Evolutionary conservation across 176 grass and related monocot species (phyloP).

Genomic region (Carex scoparia): DNA sequence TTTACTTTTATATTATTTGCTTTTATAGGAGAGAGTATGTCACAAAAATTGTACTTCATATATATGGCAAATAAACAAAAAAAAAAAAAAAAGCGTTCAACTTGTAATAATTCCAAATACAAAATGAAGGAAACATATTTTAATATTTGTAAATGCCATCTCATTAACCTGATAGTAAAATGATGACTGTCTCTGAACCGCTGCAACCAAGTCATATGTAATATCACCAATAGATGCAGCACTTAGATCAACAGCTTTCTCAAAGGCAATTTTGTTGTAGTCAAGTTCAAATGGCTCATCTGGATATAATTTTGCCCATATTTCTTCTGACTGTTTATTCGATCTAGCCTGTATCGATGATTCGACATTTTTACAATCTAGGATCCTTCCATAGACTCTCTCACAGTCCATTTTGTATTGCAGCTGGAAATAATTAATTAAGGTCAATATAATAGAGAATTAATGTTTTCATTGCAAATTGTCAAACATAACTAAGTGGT

Average conservation of each 20-base stretch:
- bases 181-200: constrained; percentile 72
- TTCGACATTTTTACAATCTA: constrained; percentile 44
- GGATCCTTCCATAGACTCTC: constrained; percentile 54
- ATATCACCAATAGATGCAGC: constrained; percentile 31
- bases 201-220: constrained; percentile 73
- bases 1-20: neutral
- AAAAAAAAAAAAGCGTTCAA: too few relatives aligned
- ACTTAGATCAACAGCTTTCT: constrained; percentile 11
- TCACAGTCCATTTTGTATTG: constrained; percentile 81
- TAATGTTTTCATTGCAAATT: neutral
- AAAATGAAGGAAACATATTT: neutral
- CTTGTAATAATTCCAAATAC: too few relatives aligned
- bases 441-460: neutral
- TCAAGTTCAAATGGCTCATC: constrained; percentile 64
- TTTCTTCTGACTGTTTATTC: constrained; percentile 37
- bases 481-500: neutral
- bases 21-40: neutral
- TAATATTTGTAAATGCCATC: neutral
- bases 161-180: constrained; percentile 72
- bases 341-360: constrained; percentile 41
- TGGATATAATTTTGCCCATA: constrained; percentile 61
- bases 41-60: too few relatives aligned
- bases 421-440: constrained; percentile 21
- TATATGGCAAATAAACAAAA: too few relatives aligned
- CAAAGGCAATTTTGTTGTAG: neutral